Evolutionary conservation across 208 protist genomes (phyloP), one percentile per base, ranked within the genome.

Genomic region (Borovskyia barvae): DNA sequence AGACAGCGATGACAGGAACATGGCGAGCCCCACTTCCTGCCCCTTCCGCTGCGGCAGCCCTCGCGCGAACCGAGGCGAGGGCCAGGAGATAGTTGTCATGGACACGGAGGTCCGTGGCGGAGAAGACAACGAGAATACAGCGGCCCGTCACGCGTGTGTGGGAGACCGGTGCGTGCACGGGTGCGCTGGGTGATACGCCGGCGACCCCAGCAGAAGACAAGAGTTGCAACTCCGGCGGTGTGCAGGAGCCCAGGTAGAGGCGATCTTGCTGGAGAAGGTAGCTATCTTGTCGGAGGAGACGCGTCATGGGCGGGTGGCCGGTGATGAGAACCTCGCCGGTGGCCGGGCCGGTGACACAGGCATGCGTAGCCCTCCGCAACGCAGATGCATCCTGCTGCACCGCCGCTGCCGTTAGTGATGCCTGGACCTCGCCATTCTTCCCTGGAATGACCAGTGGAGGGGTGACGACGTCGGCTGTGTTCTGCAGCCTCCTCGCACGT

Each of bases 41-140:
- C 0, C 49, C 1, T 9, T 4, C 52, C 17, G 9, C 60, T 47
- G 24, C 66, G 1, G 66, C 67, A 20, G 30, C 45, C 29, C 83
- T 33, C n/a, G 86, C 82, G 11, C 78, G 67, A 26, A 60, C 59
- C 7, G 81, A 73, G 30, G 90, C 90, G 19, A 96, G 64, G 0
- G 87, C 82, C 17, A 96, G 75, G 15, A 77, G 58, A 59, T 96
- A 84, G 70, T 94, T 85, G 61, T 96, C 90, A 54, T 93, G 87
- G 25, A 90, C 73, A 19, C 90, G 90, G 39, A 96, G 59, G 45
- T 96, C 90, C 49, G 88, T 95, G 14, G 75, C 53, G 17, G 75
- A 74, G 71, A 89, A 92, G 24, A 90, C 85, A 19, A 92, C 85
- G 39, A 94, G 50, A 9, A 94, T 59, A 36, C 88, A 92, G 33